A percentile compares a stretch with the other conserved stretches of the same genome.
These are phyloP conservation scores for Baorangia bicolor DNA, from an alignment of 768 basidiomycete genomes.

Conservation along the genomic window DNA sequence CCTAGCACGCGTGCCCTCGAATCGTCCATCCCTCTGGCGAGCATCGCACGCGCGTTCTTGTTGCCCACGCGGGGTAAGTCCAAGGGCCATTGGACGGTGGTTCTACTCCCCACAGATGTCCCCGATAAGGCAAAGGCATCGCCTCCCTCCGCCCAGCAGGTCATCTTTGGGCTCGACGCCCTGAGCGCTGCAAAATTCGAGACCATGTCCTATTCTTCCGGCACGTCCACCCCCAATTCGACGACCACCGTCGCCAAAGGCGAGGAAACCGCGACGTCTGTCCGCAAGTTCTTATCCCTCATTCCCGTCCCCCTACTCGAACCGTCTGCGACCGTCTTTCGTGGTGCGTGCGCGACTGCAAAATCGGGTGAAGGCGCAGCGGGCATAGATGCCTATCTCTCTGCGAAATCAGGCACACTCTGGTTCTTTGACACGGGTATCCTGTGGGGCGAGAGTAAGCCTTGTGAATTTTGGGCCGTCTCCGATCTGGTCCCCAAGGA, in stretches of 20 bases:
- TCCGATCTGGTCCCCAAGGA: conserved; percentile 54
- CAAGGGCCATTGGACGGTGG: conserved; percentile 71
- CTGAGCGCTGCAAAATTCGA: conserved; percentile 44
- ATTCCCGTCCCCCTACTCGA: conserved; percentile 46
- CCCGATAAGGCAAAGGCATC: conserved; percentile 44
- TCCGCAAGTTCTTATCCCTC: conserved; percentile 52
- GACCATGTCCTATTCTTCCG: conserved; percentile 39
- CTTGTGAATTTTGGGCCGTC: conserved; percentile 74
- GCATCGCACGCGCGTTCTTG: conserved; percentile 62
- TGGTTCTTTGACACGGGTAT: conserved; percentile 72
- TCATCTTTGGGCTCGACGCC: conserved; percentile 75
- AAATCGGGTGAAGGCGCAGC: conserved; percentile 46
- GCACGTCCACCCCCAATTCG: conserved; percentile 22
- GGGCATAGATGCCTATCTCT: conserved; percentile 66
- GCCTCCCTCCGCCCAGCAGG: conserved; percentile 43
- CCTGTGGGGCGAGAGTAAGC: conserved; percentile 73
- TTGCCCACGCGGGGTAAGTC: conserved; percentile 72
- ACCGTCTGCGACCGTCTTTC: conserved; percentile 53
- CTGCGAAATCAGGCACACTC: conserved; percentile 67
- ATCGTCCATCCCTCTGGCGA: conserved; percentile 47
- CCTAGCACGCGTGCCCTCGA: conserved; percentile 49
- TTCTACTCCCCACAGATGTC: conserved; percentile 58
- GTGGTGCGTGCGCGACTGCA: conserved; percentile 45
- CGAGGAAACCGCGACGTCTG: conserved; percentile 45
- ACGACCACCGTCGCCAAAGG: conserved; percentile 47